Evolutionary conservation across 2,329 filamentous ascomycete genomes (phyloP).

Genomic region (Botrytis porri): DNA sequence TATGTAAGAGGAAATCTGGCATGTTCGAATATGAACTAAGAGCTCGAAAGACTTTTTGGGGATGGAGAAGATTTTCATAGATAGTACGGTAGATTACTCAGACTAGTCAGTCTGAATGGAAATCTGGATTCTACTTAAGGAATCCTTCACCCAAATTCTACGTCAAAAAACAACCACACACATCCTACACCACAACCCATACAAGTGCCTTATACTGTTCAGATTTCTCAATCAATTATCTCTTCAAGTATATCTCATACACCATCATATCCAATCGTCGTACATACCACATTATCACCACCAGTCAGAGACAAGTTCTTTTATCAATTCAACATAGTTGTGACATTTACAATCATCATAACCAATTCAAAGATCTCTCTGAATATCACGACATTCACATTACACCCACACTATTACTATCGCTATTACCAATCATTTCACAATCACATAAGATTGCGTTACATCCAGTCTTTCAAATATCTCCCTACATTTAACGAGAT

Average conservation of each 20-base stretch:
- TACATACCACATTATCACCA: background rate
- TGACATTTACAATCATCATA: background rate
- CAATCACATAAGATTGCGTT: background rate
- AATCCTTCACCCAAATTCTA: background rate
- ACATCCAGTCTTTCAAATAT: background rate
- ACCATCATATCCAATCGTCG: background rate
- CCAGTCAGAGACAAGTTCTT: background rate
- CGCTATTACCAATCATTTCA: background rate
- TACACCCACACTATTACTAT: background rate
- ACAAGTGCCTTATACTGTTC: background rate
- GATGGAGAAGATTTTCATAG: background rate
- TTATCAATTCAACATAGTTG: background rate
- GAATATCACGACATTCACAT: background rate
- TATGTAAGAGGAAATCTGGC: background rate
- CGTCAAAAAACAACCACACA: background rate
- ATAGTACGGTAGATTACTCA: background rate
- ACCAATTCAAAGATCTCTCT: background rate
- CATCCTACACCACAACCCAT: background rate
- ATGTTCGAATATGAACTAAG: background rate
- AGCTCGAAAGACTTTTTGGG: background rate
- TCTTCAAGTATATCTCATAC: background rate
- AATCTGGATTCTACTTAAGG: background rate
- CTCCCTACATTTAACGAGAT: background rate
- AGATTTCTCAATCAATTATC: background rate
- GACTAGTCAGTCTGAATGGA: background rate